Evolutionary conservation across 371 early-diverging fungal species (phyloP), one percentile per base, ranked within the genome.

Genomic region (Actinomortierella ambigua): DNA sequence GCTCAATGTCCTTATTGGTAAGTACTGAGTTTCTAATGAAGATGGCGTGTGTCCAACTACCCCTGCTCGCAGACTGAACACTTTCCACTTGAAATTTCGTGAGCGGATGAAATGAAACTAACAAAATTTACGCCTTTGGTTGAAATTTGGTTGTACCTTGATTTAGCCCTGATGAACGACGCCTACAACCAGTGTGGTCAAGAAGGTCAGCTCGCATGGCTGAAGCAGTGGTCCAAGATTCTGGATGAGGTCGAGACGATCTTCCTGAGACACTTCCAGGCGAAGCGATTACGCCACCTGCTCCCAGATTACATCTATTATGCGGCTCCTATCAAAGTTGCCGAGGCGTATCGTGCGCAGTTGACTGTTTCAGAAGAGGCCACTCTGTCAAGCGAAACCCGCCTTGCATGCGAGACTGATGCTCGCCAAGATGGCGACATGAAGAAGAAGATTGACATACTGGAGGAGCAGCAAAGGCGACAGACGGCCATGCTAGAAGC

Each of bases 241-340:
- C 63, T 75, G 39, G 47, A 57, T 9, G 75, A 34, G 11, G 34
- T 66, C 17, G 73, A 73, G 39, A 51, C 49, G n/a, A 53, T 61
- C 54, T 49, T 61, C 13, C 54, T 70, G 62, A 44, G 58, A 34
- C 34, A 34, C 11, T 34, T 34, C 1, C 53, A 56, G 13, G 27
- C 50, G 15, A 48, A 63, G 0, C 63, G 73, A 11, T 67, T 67
- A 20, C 63, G 68, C 40, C 57, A 73, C 51, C 63, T 50, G 41
- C 63, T 67, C 53, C 75, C 75, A 2, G 75, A 67, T 27, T 73
- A 73, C 24, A 67, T 73, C 42, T 73, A 73, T 24, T 73, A 73
- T 22, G 63, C 60, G 3, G 67, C 75, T 2, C 63, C 34, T 13
- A 67, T 63, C 46, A 55, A 67, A 27, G 64, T 63, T 11, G 75